Evolutionary conservation across 257 asterid species (phyloP).

Genomic region (Capsicum chinense): DNA sequence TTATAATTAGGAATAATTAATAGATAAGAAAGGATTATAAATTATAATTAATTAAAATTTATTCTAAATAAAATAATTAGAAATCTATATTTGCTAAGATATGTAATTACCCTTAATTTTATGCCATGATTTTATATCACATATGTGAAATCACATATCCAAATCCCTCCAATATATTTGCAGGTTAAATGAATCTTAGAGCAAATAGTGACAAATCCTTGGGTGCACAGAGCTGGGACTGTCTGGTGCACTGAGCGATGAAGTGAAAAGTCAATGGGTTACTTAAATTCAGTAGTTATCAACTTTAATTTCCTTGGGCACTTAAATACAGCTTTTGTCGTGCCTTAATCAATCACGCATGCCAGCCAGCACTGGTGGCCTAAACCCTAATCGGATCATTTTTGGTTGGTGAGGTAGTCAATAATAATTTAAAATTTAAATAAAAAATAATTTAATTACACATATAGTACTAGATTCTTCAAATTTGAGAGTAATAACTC

Average conservation of each 20-base stretch:
- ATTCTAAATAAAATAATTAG: too few species aligned
- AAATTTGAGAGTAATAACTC: not conserved
- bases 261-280: slow-evolving; percentile 25
- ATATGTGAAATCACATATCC: too few species aligned
- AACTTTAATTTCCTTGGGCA: slow-evolving; percentile 28
- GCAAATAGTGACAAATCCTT: not conserved
- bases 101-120: too few species aligned
- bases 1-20: too few species aligned
- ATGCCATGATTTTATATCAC: too few species aligned
- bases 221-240: not conserved
- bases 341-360: slow-evolving; percentile 17
- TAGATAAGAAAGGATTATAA: too few species aligned
- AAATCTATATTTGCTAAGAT: too few species aligned
- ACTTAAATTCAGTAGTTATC: slow-evolving; percentile 17
- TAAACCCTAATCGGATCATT: not conserved
- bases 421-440: not conserved
- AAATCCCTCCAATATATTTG: not conserved
- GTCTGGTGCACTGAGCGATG: slow-evolving; percentile 19
- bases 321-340: slow-evolving; percentile 28
- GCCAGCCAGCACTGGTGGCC: not conserved
- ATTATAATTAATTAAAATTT: too few species aligned
- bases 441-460: too few species aligned
- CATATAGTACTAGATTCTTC: too few species aligned
- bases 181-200: not conserved
- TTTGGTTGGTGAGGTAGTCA: not conserved